Conservation (phyloP, 306 rosid genomes). For the Quercus parvula region DNA sequence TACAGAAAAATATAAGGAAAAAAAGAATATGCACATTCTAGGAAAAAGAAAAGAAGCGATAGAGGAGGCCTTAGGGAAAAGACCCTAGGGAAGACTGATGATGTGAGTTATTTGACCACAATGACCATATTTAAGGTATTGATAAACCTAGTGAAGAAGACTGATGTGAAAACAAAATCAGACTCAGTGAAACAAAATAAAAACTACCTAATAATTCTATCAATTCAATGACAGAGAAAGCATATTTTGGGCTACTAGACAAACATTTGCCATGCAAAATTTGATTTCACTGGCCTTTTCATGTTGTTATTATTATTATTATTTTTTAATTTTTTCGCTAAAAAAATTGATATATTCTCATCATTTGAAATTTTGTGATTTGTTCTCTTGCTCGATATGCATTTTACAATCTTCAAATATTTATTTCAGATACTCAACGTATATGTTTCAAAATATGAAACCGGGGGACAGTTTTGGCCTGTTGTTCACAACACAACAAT, state of each 20-base stretch:
- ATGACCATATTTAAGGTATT: too few species aligned
- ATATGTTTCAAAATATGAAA: constrained; percentile 58
- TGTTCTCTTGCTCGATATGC: not conserved
- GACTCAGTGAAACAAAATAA: too few species aligned
- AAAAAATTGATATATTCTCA: not conserved
- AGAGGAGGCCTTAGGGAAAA: not conserved
- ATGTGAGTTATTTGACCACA: not conserved
- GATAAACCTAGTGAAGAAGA: too few species aligned
- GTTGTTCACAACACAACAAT: constrained; percentile 63
- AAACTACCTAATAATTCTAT: not conserved
- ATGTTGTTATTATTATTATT: not conserved
- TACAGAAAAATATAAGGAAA: not conserved
- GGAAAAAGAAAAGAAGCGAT: not conserved
- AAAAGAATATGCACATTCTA: not conserved
- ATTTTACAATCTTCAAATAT: not conserved
- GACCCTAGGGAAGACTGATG: too few species aligned
- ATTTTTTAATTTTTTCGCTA: not conserved
- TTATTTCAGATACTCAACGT: constrained; percentile 72
- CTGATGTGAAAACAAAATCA: not conserved
- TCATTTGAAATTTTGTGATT: not conserved
- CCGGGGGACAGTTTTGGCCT: constrained; percentile 79
- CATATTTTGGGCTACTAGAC: too few species aligned
- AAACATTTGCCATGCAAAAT: not conserved
- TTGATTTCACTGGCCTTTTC: not conserved
- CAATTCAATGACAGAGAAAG: not conserved